A percentile compares a stretch with the other conserved stretches of the same genome.
phyloP scores from a whole-genome alignment of 306 rosid species.

The Quercus cerris region DNA sequence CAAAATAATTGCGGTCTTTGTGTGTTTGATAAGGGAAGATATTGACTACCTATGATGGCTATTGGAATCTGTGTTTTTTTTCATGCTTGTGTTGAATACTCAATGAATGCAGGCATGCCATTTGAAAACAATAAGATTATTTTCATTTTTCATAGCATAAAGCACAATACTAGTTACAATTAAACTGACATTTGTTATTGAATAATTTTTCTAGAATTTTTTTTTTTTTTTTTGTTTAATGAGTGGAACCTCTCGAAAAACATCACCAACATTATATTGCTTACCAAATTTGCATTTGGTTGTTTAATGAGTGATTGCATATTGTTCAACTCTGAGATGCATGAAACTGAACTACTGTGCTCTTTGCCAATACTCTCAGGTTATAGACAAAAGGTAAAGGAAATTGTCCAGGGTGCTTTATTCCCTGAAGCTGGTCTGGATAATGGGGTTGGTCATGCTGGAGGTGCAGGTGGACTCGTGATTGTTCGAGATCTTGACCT shows the following conservation, averaged over 20 bases:
- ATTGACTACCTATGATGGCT: neutral
- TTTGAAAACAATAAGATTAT: neutral
- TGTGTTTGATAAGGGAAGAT: neutral
- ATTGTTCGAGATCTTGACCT: conserved; percentile 83
- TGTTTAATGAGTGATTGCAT: neutral
- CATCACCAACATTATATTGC: too few relatives aligned
- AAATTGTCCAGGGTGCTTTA: conserved; percentile 85
- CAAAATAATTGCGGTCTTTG: neutral
- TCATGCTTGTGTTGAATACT: neutral
- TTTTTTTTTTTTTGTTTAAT: neutral
- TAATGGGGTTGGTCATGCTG: conserved; percentile 74
- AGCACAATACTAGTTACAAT: neutral
- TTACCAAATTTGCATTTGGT: neutral
- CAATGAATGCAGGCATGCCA: neutral
- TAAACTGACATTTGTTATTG: neutral
- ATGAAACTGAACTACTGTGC: neutral
- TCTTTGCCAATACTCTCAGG: conserved; percentile 35
- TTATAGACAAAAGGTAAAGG: conserved; percentile 69
- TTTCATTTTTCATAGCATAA: neutral
- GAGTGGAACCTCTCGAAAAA: neutral
- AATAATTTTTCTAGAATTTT: neutral
- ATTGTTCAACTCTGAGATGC: neutral
- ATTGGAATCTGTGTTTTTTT: neutral
- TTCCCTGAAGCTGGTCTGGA: conserved; percentile 93
- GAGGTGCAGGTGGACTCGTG: conserved; percentile 95